phyloP scores from a whole-genome alignment of 2,329 filamentous ascomycete species.

The Penicillium sp. region DNA sequence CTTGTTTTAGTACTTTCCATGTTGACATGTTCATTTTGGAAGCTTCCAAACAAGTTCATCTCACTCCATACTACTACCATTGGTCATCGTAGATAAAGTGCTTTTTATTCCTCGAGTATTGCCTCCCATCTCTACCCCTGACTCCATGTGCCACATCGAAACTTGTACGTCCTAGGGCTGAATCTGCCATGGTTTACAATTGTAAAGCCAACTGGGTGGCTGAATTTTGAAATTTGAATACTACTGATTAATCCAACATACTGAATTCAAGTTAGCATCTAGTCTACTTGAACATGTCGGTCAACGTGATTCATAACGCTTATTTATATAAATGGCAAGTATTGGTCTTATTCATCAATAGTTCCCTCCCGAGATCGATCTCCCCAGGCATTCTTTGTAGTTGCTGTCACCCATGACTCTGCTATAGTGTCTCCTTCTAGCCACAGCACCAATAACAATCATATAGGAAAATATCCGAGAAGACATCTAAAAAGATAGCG shows the following conservation, averaged over 20 bases:
- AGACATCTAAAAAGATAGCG: not conserved
- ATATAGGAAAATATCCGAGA: not conserved
- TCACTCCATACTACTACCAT: no score
- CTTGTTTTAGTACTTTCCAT: not conserved
- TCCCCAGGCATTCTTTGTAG: not conserved
- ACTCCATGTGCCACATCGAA: not conserved
- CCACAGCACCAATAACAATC: not conserved
- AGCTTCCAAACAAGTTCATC: not conserved
- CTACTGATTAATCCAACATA: not conserved
- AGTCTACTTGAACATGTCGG: not conserved
- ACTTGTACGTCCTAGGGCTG: constrained; percentile 2
- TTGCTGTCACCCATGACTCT: not conserved
- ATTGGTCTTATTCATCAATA: no score
- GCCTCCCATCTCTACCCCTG: not conserved
- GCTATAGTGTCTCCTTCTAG: not conserved
- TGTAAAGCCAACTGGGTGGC: not conserved
- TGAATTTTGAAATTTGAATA: not conserved
- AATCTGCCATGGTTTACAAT: not conserved
- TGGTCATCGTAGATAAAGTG: no score
- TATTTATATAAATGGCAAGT: not conserved
- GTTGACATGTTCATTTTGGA: not conserved
- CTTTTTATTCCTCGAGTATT: not conserved
- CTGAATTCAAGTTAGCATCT: not conserved
- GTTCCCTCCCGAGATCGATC: no score
- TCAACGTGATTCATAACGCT: not conserved